phyloP scores from a whole-genome alignment of 352 stramenopile genomes.

The Globisporangium perplexum region DNA sequence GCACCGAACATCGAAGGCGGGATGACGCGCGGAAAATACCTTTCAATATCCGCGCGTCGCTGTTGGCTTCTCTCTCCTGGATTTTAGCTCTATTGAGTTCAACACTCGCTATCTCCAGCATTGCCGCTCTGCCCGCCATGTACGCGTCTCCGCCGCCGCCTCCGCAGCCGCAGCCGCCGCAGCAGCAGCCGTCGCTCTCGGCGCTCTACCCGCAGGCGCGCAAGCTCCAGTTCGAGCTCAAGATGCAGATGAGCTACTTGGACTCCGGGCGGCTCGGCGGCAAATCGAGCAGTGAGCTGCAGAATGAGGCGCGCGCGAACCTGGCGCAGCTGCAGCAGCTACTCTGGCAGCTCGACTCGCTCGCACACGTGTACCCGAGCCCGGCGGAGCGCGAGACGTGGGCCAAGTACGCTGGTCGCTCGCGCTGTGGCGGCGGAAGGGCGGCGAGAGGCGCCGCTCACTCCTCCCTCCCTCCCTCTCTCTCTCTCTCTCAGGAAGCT shows the following conservation, averaged over 20 bases:
- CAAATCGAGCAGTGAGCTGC: conserved; percentile 50
- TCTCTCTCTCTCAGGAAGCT: conserved; percentile 44
- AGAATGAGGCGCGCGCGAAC: conserved; percentile 63
- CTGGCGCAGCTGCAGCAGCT: conserved; percentile 68
- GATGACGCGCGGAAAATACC: too few species aligned
- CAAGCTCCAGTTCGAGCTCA: conserved; percentile 86
- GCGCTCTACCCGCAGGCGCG: conserved; percentile 75
- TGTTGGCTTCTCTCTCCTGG: too few species aligned
- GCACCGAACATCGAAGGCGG: too few species aligned
- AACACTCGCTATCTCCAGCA: too few species aligned
- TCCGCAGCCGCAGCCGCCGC: conserved; percentile 11
- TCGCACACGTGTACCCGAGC: conserved; percentile 53
- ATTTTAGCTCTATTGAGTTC: too few species aligned
- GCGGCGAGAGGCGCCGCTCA: too few species aligned
- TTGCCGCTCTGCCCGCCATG: too few species aligned
- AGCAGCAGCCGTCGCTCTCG: conserved; percentile 40
- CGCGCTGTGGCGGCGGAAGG: neutral
- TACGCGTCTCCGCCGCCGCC: neutral
- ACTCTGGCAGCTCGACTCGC: conserved; percentile 78
- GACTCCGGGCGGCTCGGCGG: conserved; percentile 52
- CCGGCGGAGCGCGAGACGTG: conserved; percentile 63
- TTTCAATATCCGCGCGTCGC: too few species aligned
- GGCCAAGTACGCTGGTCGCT: conserved; percentile 34
- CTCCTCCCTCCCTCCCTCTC: too few species aligned
- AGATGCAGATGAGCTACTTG: conserved; percentile 86